Percentiles rank a stretch among this genome's conserved stretches.
These are phyloP conservation scores for Phytophthora syringae DNA, from an alignment of 352 stramenopile genomes.

Conservation along the genomic window DNA sequence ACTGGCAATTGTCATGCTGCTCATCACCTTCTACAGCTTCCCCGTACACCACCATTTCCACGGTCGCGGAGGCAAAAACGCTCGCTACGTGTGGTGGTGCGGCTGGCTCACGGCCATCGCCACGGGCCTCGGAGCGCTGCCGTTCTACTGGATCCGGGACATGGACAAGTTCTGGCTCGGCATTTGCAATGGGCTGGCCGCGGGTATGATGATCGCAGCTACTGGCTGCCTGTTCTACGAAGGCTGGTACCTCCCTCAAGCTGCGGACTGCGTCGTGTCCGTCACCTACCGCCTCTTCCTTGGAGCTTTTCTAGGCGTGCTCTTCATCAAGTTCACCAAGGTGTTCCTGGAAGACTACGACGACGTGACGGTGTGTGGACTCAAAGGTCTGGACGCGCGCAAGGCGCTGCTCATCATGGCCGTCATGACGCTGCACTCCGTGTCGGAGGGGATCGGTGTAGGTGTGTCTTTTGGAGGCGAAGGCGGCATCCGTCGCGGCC, in stretches of 20 bases:
- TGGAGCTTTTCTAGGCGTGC: slow-evolving; percentile 92
- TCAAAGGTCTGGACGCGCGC: slow-evolving; percentile 85
- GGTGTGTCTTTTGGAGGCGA: slow-evolving; percentile 97
- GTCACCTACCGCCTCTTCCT: slow-evolving; percentile 85
- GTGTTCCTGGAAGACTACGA: slow-evolving; percentile 95
- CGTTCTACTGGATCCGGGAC: slow-evolving; percentile 94
- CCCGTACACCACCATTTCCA: slow-evolving; percentile 37
- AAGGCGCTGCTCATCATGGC: slow-evolving; percentile 98
- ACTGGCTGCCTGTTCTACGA: slow-evolving; percentile 96
- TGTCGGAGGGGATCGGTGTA: slow-evolving; percentile 97
- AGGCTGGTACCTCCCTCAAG: slow-evolving; percentile 85
- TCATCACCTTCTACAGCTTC: slow-evolving; percentile 77
- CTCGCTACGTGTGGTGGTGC: slow-evolving; percentile 96
- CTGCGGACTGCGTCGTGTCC: slow-evolving; percentile 68
- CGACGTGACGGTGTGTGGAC: slow-evolving; percentile 90
- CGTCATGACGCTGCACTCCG: slow-evolving; percentile 99
- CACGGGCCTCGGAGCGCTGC: slow-evolving; percentile 95
- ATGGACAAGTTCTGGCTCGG: slow-evolving; percentile 95
- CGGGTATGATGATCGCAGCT: slow-evolving; percentile 98
- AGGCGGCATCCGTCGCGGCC: slow-evolving; percentile 92
- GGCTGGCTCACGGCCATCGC: slow-evolving; percentile 97
- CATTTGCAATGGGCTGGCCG: slow-evolving; percentile 95
- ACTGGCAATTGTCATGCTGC: slow-evolving; percentile 52
- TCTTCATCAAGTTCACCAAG: slow-evolving; percentile 97
- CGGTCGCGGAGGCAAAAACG: slow-evolving; percentile 54